Base-by-base conservation (phyloP, 306 rosid species). In the Fragaria nilgerrensis region DNA sequence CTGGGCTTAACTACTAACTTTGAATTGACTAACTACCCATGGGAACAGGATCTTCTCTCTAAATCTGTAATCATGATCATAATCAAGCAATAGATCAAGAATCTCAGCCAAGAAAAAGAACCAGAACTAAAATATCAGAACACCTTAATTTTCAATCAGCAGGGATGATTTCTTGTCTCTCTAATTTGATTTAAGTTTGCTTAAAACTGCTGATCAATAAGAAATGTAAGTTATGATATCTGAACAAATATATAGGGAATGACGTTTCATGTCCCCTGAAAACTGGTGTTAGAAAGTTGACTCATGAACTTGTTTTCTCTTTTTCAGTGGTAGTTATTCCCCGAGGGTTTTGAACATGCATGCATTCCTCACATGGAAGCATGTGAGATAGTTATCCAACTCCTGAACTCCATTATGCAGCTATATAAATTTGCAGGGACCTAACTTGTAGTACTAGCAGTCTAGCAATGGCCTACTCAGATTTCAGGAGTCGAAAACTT, bases 151-250 rank as follows among this genome's bases (percentile, higher is more conserved):
- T 72, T 55, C 81, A 77, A 56, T 81, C 65, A 65, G 55, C 66
- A 19, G 9, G 47, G 56, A 56, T 22, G 78, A 77, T 77, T 81
- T 82, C 72, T 68, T 66, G 78, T 77, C 65, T 44, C 74, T 76
- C 56, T 23, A 39, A 12, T 39, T 62, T 59, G 7, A 39, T 45
- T 22, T 8, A 52, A 41, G 68, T 32, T 67, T 75, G 62, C 66
- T 76, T 53, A 20, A 43, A 59, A 69, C 12, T 59, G 49, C 64
- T 70, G 22, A 48, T 49, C 68, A 47, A 59, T 34, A 62, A 25
- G 63, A 41, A 61, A 81, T 43, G 32, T 32, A 15, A 76, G 65
- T 43, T 47, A 15, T 78, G 29, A 48, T 39, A 39, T 55, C 53
- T 36, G 45, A 49, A 72, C 77, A 78, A 71, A 25, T 36, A 48